A percentile compares a stretch with the other conserved stretches of the same genome.
phyloP scores from a whole-genome alignment of 169 alveolate species.

The Plasmodium gonderi region DNA sequence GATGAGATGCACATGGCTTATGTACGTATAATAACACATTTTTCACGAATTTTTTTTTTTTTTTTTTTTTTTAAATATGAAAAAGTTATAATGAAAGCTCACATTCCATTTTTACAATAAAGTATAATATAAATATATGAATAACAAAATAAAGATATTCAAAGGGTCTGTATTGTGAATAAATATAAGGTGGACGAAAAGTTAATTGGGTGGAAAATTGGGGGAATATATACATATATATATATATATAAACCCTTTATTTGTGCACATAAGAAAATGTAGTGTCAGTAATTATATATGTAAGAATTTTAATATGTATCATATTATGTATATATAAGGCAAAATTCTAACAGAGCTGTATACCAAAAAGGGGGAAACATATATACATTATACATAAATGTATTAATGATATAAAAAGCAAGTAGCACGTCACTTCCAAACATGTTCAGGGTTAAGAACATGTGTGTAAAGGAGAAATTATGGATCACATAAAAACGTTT shows the following conservation, averaged over 20 bases:
- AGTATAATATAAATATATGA: neutral
- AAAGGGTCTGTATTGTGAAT: neutral
- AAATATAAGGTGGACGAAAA: neutral
- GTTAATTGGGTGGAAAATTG: neutral
- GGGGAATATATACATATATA: neutral
- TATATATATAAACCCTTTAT: neutral
- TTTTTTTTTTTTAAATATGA: neutral
- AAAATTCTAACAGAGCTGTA: neutral
- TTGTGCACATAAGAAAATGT: neutral
- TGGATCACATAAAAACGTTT: neutral
- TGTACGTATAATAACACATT: too few relatives aligned
- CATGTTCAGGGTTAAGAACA: neutral
- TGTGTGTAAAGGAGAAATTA: neutral
- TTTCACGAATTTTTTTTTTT: neutral
- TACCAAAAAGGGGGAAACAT: neutral
- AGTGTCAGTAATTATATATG: neutral
- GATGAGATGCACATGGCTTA: neutral
- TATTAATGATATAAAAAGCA: neutral
- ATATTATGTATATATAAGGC: neutral
- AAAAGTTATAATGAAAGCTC: neutral
- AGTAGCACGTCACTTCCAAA: constrained; percentile 1
- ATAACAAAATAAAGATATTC: neutral
- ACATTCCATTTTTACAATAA: too few relatives aligned
- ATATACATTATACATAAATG: neutral
- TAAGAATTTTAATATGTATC: neutral